phyloP scores from a whole-genome alignment of 202 grass and related monocot genomes.

The Cymbopogon flexuosus region DNA sequence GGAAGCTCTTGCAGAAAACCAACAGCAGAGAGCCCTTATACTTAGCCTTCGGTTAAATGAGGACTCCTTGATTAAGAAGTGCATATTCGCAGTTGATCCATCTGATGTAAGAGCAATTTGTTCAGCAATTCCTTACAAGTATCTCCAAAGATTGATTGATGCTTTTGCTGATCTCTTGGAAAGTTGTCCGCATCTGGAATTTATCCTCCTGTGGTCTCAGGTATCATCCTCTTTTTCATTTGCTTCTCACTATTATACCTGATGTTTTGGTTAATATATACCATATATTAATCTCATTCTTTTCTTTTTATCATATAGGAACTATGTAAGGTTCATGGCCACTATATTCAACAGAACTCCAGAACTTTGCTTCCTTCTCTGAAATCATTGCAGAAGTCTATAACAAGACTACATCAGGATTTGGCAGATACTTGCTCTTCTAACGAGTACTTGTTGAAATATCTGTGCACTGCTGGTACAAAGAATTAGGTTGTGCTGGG shows the following conservation, averaged over 20 bases:
- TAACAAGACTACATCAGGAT: slow-evolving; percentile 90
- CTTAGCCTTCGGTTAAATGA: slow-evolving; percentile 84
- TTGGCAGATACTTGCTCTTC: slow-evolving; percentile 80
- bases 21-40: slow-evolving; percentile 74
- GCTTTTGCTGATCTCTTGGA: slow-evolving; percentile 73
- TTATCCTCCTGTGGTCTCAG: slow-evolving; percentile 82
- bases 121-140: slow-evolving; percentile 62
- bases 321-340: slow-evolving; percentile 76
- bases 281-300: not conserved
- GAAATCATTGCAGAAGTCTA: slow-evolving; percentile 82
- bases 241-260: not conserved
- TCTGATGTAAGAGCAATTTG: slow-evolving; percentile 54
- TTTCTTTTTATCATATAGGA: slow-evolving; percentile 36
- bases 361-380: slow-evolving; percentile 73
- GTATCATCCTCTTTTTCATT: slow-evolving; percentile 31
- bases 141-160: slow-evolving; percentile 83
- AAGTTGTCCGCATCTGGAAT: slow-evolving; percentile 87
- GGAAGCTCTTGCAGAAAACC: slow-evolving; percentile 69
- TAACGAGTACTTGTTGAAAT: slow-evolving; percentile 86
- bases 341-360: slow-evolving; percentile 87
- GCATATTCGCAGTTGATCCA: slow-evolving; percentile 78
- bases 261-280: slow-evolving; percentile 5
- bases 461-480: slow-evolving; percentile 54
- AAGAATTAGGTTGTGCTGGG: slow-evolving; percentile 33
- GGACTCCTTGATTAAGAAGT: slow-evolving; percentile 85